Evolutionary conservation across 495 filamentous ascomycete species (phyloP).

Genomic region (Trichoderma reesei): DNA sequence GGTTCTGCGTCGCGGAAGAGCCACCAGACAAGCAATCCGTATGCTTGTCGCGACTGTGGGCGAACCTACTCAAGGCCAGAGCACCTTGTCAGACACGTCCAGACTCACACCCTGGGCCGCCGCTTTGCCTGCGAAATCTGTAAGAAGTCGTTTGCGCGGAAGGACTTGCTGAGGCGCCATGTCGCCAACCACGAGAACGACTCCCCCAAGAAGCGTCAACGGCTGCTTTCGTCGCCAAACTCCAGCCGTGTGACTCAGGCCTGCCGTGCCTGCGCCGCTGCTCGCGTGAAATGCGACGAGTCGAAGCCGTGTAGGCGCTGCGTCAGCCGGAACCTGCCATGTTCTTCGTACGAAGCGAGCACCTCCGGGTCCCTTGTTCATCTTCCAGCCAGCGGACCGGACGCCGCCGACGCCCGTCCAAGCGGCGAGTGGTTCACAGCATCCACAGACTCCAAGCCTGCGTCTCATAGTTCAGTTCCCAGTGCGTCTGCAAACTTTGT

Average conservation of each 20-base stretch:
- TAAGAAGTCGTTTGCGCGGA: constrained; percentile 44
- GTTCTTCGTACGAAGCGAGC: constrained; percentile 29
- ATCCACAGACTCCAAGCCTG: neutral
- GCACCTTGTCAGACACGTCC: constrained; percentile 47
- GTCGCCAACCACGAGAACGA: constrained; percentile 41
- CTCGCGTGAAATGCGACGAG: constrained; percentile 48
- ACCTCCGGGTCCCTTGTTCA: constrained; percentile 27
- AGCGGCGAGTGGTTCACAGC: neutral
- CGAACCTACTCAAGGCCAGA: constrained; percentile 46
- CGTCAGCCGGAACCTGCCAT: constrained; percentile 33
- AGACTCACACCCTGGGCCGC: constrained; percentile 49
- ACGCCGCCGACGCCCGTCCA: neutral
- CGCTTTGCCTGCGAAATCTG: constrained; percentile 42
- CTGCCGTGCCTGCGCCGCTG: constrained; percentile 42
- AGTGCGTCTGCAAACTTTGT: neutral
- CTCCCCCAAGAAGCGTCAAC: constrained; percentile 35
- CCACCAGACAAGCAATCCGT: constrained; percentile 28
- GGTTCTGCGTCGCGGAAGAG: constrained; percentile 10
- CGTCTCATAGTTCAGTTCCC: neutral
- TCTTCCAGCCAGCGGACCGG: constrained; percentile 21
- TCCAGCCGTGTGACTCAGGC: constrained; percentile 45
- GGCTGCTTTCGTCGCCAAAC: constrained; percentile 33
- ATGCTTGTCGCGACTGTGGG: constrained; percentile 46
- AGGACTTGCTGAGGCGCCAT: constrained; percentile 47
- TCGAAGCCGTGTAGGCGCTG: constrained; percentile 39